A percentile compares a stretch with the other conserved stretches of the same genome.
Evolutionary conservation across 2,329 filamentous ascomycete genomes (phyloP).

Genomic region (Fusarium albidum): DNA sequence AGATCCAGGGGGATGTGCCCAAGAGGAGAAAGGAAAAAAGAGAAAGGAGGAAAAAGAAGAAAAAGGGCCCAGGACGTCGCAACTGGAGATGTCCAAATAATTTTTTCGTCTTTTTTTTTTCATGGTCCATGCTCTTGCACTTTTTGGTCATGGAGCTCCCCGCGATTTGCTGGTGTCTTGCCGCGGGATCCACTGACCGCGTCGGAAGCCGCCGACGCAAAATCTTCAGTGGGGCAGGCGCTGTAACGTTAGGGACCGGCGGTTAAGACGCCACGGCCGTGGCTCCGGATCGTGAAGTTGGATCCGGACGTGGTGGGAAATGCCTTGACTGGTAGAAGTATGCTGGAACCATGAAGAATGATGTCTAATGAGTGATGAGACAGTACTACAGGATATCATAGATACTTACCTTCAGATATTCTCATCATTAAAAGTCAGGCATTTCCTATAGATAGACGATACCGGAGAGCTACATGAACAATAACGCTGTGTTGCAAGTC

Average conservation of each 20-base stretch:
- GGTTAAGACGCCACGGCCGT: background rate
- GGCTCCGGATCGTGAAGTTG: background rate
- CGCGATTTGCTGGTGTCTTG: constrained; percentile 21
- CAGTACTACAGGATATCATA: too few relatives aligned
- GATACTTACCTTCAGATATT: too few relatives aligned
- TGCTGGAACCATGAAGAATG: too few relatives aligned
- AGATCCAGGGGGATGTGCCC: constrained; percentile 22
- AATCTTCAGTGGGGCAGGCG: constrained; percentile 13
- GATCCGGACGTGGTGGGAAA: too few relatives aligned
- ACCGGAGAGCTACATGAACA: too few relatives aligned
- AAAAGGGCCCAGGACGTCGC: constrained; percentile 28
- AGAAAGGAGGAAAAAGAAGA: constrained; percentile 14
- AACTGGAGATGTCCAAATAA: constrained; percentile 32
- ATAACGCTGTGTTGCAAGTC: too few relatives aligned
- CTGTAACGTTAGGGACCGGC: constrained; percentile 4
- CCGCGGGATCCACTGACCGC: constrained; percentile 22
- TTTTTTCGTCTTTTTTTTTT: constrained; percentile 36
- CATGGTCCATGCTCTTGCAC: constrained; percentile 20
- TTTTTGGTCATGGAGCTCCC: constrained; percentile 19
- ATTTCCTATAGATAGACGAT: too few relatives aligned
- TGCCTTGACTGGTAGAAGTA: too few relatives aligned
- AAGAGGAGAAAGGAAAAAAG: constrained; percentile 23
- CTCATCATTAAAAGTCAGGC: too few relatives aligned
- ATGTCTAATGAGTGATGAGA: too few relatives aligned
- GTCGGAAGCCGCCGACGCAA: constrained; percentile 37